Evolutionary conservation across 2,329 filamentous ascomycete species (phyloP).

Genomic region (Talaromyces sp.): DNA sequence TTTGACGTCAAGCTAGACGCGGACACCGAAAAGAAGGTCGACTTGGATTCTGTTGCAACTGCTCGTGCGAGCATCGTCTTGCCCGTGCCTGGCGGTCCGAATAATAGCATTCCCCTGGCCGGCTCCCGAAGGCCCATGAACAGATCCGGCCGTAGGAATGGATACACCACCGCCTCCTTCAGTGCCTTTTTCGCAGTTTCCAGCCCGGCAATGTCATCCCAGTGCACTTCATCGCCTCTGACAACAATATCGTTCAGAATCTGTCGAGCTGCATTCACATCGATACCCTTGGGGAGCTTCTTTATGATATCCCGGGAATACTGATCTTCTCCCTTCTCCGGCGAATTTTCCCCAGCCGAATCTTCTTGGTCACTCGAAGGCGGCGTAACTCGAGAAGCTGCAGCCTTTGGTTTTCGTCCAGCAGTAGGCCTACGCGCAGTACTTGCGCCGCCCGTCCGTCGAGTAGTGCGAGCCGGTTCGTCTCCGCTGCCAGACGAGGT

Average conservation of each 20-base stretch:
- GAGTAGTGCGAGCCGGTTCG: slow-evolving; percentile 21
- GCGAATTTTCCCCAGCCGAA: slow-evolving; percentile 42
- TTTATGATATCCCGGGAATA: slow-evolving; percentile 65
- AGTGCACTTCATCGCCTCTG: slow-evolving; percentile 88
- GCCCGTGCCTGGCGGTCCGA: slow-evolving; percentile 94
- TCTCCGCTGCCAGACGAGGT: slow-evolving; percentile 31
- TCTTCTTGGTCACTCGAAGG: slow-evolving; percentile 39
- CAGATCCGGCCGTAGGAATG: slow-evolving; percentile 87
- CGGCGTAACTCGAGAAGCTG: slow-evolving; percentile 34
- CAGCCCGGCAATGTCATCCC: slow-evolving; percentile 88
- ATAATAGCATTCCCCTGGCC: slow-evolving; percentile 89
- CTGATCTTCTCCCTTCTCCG: slow-evolving; percentile 50
- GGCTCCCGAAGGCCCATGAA: slow-evolving; percentile 95
- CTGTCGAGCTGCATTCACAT: slow-evolving; percentile 76
- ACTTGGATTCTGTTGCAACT: slow-evolving; percentile 89
- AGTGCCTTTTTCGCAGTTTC: slow-evolving; percentile 86
- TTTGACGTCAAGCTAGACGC: slow-evolving; percentile 93
- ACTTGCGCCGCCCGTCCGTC: slow-evolving; percentile 13
- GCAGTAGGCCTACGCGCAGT: slow-evolving; percentile 7
- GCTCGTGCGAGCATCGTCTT: slow-evolving; percentile 97
- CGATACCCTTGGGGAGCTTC: slow-evolving; percentile 74
- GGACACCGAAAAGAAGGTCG: slow-evolving; percentile 95
- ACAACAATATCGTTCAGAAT: slow-evolving; percentile 96
- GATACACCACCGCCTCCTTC: slow-evolving; percentile 95
- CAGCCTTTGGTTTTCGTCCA: slow-evolving; percentile 22